Conservation (phyloP, 352 stramenopile genomes). For the Phytophthora constricta region DNA sequence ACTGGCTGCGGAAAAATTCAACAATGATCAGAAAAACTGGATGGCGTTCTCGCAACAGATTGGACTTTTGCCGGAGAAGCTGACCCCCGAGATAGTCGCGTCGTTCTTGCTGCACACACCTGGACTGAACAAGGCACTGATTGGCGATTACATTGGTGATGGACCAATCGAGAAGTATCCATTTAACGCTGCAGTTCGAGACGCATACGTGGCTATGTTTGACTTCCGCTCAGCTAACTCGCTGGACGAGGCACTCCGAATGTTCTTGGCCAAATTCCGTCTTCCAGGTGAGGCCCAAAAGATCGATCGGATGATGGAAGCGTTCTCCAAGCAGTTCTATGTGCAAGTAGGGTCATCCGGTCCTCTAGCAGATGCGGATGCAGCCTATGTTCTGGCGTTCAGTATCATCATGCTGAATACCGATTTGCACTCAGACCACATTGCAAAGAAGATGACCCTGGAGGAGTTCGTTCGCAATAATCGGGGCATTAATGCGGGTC, state of each 20-base stretch:
- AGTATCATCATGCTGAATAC: conserved; percentile 99
- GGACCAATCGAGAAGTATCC: conserved; percentile 95
- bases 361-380: conserved; percentile 87
- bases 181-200: conserved; percentile 92
- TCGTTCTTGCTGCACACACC: conserved; percentile 95
- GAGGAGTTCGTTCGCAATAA: conserved; percentile 91
- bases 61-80: conserved; percentile 78
- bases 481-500: conserved; percentile 80
- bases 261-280: conserved; percentile 95
- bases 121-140: conserved; percentile 92
- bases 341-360: conserved; percentile 64
- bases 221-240: conserved; percentile 90
- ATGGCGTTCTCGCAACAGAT: conserved; percentile 90
- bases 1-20: conserved; percentile 94
- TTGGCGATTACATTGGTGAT: conserved; percentile 97
- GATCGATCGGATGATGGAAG: conserved; percentile 98
- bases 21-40: conserved; percentile 94
- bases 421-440: conserved; percentile 96
- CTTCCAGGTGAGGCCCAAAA: conserved; percentile 98
- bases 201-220: conserved; percentile 93
- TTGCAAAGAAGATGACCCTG: conserved; percentile 89
- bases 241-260: conserved; percentile 92
- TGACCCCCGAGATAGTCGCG: conserved; percentile 90
- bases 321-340: conserved; percentile 94
- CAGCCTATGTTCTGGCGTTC: conserved; percentile 97